These are phyloP conservation scores for Leccinum fibrillosum DNA, from an alignment of 768 basidiomycete genomes.

Conservation along the genomic window DNA sequence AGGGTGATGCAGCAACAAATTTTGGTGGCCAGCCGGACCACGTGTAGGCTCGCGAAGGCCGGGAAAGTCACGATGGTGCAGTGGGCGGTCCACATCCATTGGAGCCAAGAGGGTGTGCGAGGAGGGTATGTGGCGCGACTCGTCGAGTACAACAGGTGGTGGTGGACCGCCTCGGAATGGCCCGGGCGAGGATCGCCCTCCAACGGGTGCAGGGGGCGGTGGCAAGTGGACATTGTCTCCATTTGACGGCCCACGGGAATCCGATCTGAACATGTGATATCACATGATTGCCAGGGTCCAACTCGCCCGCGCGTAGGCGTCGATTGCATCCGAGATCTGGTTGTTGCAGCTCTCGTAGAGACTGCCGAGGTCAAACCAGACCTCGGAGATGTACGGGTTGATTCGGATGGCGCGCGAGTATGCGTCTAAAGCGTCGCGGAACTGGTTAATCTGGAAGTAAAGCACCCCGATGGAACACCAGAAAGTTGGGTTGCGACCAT, in stretches of 20 bases:
- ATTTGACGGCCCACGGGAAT: constrained; percentile 56
- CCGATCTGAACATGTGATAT: constrained; percentile 77
- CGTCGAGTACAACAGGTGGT: constrained; percentile 77
- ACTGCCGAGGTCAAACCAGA: constrained; percentile 88
- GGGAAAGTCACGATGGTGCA: constrained; percentile 55
- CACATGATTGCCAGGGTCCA: constrained; percentile 81
- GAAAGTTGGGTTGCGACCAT: constrained; percentile 98
- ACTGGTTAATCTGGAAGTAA: constrained; percentile 99
- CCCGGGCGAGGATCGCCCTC: constrained; percentile 54
- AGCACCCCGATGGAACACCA: constrained; percentile 99
- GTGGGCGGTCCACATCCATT: constrained; percentile 66
- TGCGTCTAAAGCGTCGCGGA: constrained; percentile 96
- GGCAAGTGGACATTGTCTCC: constrained; percentile 47
- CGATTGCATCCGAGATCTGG: constrained; percentile 97
- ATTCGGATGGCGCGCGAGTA: constrained; percentile 93
- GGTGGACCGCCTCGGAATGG: constrained; percentile 84
- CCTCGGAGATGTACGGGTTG: constrained; percentile 91
- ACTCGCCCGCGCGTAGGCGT: constrained; percentile 94
- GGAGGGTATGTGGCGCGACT: constrained; percentile 61
- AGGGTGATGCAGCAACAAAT: constrained; percentile 64
- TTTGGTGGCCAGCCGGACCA: constrained; percentile 55
- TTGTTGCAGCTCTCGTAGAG: constrained; percentile 94
- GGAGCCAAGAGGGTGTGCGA: constrained; percentile 69
- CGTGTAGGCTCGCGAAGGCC: constrained; percentile 46
- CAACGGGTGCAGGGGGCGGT: constrained; percentile 51